Percentiles rank a stretch among this genome's conserved stretches.
These are phyloP conservation scores for Citrus unshiu DNA, from an alignment of 345 rosid genomes.

Conservation along the genomic window DNA sequence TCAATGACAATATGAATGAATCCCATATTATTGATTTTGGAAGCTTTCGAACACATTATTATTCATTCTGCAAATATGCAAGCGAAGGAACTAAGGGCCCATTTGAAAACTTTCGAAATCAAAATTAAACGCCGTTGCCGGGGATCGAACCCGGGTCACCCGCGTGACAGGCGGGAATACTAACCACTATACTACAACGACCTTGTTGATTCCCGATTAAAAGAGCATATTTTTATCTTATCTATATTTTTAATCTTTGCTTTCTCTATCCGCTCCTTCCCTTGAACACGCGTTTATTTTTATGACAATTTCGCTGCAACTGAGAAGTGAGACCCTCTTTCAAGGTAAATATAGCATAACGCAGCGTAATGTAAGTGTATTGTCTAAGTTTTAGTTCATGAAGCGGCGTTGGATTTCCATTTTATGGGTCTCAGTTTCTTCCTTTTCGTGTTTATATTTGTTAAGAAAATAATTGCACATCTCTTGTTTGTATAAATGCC, in stretches of 20 bases:
- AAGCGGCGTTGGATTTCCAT: not conserved
- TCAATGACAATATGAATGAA: too few species aligned
- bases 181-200: constrained; percentile 69
- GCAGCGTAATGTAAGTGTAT: too few species aligned
- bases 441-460: not conserved
- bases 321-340: not conserved
- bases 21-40: too few species aligned
- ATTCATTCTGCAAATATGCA: too few species aligned
- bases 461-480: not conserved
- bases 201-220: fast-evolving
- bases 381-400: not conserved
- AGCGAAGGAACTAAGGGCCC: too few species aligned
- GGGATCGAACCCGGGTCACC: constrained; percentile 76
- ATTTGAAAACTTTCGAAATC: too few species aligned
- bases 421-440: not conserved
- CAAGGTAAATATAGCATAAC: not conserved
- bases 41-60: too few species aligned
- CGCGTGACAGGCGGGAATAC: constrained; percentile 71
- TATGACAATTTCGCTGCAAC: not conserved
- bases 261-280: not conserved
- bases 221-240: too few species aligned
- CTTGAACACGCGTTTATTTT: not conserved
- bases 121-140: constrained; percentile 48
- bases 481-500: constrained; percentile 4
- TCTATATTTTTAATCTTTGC: too few species aligned